A percentile compares a stretch with the other conserved stretches of the same genome.
phyloP scores from a whole-genome alignment of 2,329 filamentous ascomycete genomes.

The Dactylellina haptotyla region DNA sequence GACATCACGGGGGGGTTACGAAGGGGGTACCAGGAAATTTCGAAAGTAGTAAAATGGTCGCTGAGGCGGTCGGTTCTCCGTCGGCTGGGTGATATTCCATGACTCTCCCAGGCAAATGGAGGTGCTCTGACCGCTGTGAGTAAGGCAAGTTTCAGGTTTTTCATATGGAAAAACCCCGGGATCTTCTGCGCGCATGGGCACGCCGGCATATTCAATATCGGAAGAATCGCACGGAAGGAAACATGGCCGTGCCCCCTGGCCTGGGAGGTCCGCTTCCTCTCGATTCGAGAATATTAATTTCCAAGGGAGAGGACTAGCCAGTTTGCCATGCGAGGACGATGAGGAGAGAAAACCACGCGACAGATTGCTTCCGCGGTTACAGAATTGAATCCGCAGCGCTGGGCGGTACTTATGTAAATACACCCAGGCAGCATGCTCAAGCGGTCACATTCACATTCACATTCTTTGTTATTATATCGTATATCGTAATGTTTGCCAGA shows the following conservation, averaged over 20 bases:
- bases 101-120: not conserved
- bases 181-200: slow-evolving; percentile 11
- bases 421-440: not conserved
- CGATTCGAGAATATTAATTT: slow-evolving; percentile 8
- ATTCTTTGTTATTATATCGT: not conserved
- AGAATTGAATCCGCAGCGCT: not conserved
- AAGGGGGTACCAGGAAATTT: not conserved
- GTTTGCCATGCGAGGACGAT: not conserved
- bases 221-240: slow-evolving; percentile 31
- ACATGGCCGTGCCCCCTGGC: not conserved
- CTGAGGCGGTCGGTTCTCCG: not conserved
- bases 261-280: not conserved
- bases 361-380: not conserved
- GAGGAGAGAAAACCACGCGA: not conserved
- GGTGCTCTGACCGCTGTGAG: slow-evolving; percentile 37
- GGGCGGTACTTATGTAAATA: not conserved
- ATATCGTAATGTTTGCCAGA: not conserved
- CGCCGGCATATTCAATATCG: slow-evolving; percentile 31
- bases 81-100: too few species aligned
- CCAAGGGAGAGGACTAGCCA: not conserved
- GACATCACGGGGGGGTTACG: slow-evolving; percentile 7
- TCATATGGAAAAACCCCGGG: slow-evolving; percentile 23
- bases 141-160: slow-evolving; percentile 39
- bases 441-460: not conserved
- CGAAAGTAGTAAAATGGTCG: not conserved